A percentile compares a stretch with the other conserved stretches of the same genome.
Evolutionary conservation across 768 basidiomycete species (phyloP).

Genomic region (Lyophyllum semitale): DNA sequence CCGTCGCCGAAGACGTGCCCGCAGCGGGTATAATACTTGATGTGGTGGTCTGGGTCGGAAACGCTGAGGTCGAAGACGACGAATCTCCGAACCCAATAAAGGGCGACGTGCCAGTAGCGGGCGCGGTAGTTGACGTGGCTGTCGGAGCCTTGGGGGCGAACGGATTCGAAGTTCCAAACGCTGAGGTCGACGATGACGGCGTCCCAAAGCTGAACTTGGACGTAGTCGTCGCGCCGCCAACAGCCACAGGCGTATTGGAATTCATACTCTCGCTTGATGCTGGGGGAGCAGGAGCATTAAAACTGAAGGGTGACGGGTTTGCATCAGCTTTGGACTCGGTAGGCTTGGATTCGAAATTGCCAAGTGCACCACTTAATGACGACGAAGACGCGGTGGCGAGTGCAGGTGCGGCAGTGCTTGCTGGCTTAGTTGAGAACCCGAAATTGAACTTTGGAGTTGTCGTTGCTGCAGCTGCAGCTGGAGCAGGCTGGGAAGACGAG

Average conservation of each 20-base stretch:
- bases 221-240: slow-evolving; percentile 3
- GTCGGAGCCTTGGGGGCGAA: slow-evolving; percentile 8
- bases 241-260: background rate
- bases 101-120: background rate
- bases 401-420: slow-evolving; percentile 11
- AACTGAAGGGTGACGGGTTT: slow-evolving; percentile 22
- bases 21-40: background rate
- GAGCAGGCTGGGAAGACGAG: slow-evolving; percentile 18
- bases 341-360: slow-evolving; percentile 23
- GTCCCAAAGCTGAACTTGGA: slow-evolving; percentile 18
- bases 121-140: background rate
- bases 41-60: background rate
- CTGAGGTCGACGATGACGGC: background rate
- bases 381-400: slow-evolving; percentile 13
- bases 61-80: too few species aligned
- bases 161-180: slow-evolving; percentile 8
- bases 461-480: slow-evolving; percentile 22
- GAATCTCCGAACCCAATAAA: too few species aligned
- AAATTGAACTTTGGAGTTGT: slow-evolving; percentile 40
- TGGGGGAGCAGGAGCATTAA: slow-evolving; percentile 16
- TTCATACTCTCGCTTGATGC: slow-evolving; percentile 12
- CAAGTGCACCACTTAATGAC: slow-evolving; percentile 21
- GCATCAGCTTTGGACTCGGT: slow-evolving; percentile 24
- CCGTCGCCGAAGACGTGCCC: background rate
- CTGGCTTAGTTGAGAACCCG: slow-evolving; percentile 23